Percentiles rank a stretch among this genome's conserved stretches.
These are phyloP conservation scores for Martensiomyces pterosporus DNA, from an alignment of 192 early-diverging fungal species.

Conservation along the genomic window DNA sequence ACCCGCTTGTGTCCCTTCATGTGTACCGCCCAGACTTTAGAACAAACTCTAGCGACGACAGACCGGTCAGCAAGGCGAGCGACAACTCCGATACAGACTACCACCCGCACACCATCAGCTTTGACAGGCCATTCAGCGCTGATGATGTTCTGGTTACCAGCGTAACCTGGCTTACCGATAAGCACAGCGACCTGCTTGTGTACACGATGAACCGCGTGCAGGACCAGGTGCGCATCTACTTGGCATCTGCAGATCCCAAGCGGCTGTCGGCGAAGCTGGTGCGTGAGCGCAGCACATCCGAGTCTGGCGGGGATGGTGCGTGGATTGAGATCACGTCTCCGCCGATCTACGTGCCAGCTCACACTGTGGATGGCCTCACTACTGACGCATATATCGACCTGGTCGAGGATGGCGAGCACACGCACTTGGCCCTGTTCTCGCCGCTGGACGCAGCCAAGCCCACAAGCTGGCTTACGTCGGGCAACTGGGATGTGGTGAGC, in stretches of 20 bases:
- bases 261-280: constrained; percentile 45
- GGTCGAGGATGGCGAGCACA: constrained; percentile 60
- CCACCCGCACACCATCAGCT: constrained; percentile 43
- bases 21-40: constrained; percentile 56
- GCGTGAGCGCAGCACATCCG: constrained; percentile 58
- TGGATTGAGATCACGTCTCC: constrained; percentile 65
- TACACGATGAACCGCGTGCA: constrained; percentile 88
- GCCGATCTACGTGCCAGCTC: constrained; percentile 28
- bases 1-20: constrained; percentile 76
- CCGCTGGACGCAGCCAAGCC: constrained; percentile 50
- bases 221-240: constrained; percentile 67
- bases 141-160: constrained; percentile 79
- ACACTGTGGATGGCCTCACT: constrained; percentile 26
- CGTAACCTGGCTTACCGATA: constrained; percentile 73
- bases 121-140: constrained; percentile 36
- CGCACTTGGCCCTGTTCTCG: constrained; percentile 65
- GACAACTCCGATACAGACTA: constrained; percentile 38
- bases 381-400: constrained; percentile 61
- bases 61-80: constrained; percentile 23
- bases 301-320: constrained; percentile 55
- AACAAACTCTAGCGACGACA: not conserved
- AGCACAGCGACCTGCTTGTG: constrained; percentile 60
- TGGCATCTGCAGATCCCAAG: constrained; percentile 49
- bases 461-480: constrained; percentile 57
- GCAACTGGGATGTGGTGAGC: constrained; percentile 65